A percentile compares a stretch with the other conserved stretches of the same genome.
phyloP scores from a whole-genome alignment of 495 filamentous ascomycete species.

The Letharia columbiana region DNA sequence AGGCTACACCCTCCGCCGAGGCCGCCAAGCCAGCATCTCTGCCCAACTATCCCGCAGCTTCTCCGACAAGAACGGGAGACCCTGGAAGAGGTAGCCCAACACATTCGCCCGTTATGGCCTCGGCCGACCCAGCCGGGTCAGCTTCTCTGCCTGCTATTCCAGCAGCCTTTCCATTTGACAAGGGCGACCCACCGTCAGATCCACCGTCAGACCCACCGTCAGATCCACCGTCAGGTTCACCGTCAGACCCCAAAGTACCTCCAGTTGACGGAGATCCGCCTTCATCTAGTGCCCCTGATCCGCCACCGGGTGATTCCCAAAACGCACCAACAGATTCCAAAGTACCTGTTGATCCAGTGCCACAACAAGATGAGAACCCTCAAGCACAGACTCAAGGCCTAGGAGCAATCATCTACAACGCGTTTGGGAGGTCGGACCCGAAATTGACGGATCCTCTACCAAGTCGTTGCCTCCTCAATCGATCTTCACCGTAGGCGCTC shows the following conservation, averaged over 20 bases:
- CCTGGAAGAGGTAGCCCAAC: neutral
- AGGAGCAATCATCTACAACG: constrained; percentile 11
- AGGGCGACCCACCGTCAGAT: neutral
- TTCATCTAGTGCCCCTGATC: neutral
- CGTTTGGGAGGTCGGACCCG: constrained; percentile 1
- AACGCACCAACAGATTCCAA: neutral
- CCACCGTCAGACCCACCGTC: neutral
- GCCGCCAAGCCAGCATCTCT: constrained; percentile 1
- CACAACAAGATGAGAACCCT: neutral
- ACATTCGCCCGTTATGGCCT: neutral
- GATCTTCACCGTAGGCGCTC: constrained; percentile 6
- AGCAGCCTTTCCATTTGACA: neutral
- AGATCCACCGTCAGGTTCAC: neutral
- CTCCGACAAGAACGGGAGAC: constrained; percentile 3
- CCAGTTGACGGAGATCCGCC: neutral
- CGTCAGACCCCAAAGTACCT: neutral
- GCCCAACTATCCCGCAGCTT: neutral
- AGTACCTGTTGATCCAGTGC: neutral
- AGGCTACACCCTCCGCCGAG: neutral
- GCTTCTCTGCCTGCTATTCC: neutral
- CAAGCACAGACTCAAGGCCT: neutral
- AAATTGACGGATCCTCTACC: constrained; percentile 2
- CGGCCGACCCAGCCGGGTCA: neutral
- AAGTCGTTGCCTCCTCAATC: constrained; percentile 2
- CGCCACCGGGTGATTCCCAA: neutral